A percentile compares a stretch with the other conserved stretches of the same genome.
Evolutionary conservation across 139 green algal genomes (phyloP).

Genomic region (Edaphochlamys debaryana): DNA sequence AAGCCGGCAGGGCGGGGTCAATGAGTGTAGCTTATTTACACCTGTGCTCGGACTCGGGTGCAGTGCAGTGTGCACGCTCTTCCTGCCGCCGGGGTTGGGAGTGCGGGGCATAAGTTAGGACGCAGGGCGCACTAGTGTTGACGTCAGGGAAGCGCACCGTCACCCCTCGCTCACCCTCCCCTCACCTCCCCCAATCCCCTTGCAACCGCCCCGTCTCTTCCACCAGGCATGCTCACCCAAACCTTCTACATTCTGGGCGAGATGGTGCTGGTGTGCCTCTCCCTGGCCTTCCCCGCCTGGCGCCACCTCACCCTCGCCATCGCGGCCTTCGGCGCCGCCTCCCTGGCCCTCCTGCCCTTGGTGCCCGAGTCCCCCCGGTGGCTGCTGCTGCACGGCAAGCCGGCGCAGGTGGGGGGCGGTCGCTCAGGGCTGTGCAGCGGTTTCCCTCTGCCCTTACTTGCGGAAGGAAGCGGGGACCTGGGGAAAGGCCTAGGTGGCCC

Average conservation of each 20-base stretch:
- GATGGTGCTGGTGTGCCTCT: constrained; percentile 30
- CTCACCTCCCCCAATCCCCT: not conserved
- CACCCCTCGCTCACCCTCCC: too few relatives aligned
- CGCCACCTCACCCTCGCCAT: constrained; percentile 18
- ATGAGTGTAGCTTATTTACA: too few relatives aligned
- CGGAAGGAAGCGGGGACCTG: too few relatives aligned
- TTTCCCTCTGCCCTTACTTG: not conserved
- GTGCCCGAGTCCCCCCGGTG: constrained; percentile 40
- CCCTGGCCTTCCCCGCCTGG: constrained; percentile 21
- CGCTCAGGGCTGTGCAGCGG: not conserved
- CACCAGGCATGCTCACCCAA: constrained; percentile 33
- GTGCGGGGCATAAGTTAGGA: too few relatives aligned
- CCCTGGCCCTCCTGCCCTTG: constrained; percentile 2
- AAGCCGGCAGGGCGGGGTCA: too few relatives aligned
- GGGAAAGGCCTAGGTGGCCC: too few relatives aligned
- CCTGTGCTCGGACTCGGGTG: too few relatives aligned
- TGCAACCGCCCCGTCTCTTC: not conserved
- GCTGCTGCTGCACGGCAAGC: constrained; percentile 33
- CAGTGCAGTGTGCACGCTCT: too few relatives aligned
- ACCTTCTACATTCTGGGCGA: constrained; percentile 45
- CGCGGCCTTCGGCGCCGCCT: not conserved
- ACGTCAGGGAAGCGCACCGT: too few relatives aligned
- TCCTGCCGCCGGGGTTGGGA: too few relatives aligned
- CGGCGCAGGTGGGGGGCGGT: not conserved
- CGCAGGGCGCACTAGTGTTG: too few relatives aligned